A percentile compares a stretch with the other conserved stretches of the same genome.
Evolutionary conservation across 1,284 basidiomycete genomes (phyloP).

Genomic region (Tetrapyrgos nigripes): DNA sequence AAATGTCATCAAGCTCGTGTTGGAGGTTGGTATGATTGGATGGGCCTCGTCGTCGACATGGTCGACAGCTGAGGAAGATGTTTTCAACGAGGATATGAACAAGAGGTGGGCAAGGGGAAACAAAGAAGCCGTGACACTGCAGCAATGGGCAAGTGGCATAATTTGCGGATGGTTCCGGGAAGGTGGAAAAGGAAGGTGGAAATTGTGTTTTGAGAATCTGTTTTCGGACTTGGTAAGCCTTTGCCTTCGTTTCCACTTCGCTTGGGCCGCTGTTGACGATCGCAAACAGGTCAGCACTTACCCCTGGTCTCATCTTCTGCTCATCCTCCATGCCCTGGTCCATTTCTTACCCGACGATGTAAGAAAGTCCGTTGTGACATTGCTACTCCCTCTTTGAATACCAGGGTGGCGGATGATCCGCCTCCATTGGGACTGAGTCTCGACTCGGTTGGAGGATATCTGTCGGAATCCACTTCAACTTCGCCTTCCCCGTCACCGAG

Average conservation of each 20-base stretch:
- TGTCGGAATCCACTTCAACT: neutral
- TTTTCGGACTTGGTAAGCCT: conserved; percentile 9
- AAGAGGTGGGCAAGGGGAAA: neutral
- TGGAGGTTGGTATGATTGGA: conserved; percentile 7
- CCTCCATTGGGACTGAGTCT: neutral
- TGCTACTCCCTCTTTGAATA: conserved; percentile 8
- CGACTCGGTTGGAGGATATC: neutral
- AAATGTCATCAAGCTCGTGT: conserved; percentile 6
- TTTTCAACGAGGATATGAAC: neutral
- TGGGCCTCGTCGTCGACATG: conserved; percentile 4
- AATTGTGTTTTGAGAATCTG: conserved; percentile 9
- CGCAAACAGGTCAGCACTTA: conserved; percentile 1
- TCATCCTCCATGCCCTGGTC: conserved; percentile 9
- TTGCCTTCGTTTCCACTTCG: neutral
- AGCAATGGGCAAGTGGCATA: neutral
- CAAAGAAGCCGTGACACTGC: neutral
- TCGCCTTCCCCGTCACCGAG: neutral
- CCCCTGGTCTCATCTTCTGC: conserved; percentile 5
- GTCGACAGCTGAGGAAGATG: neutral
- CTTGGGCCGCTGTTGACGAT: neutral
- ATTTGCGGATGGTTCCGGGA: conserved; percentile 12
- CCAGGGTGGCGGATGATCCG: neutral
- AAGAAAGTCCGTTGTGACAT: neutral
- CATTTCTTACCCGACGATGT: conserved; percentile 7
- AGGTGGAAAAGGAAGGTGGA: conserved; percentile 9